Conservation (phyloP, 164 flowering plant genomes). For the Berberis vulgaris region DNA sequence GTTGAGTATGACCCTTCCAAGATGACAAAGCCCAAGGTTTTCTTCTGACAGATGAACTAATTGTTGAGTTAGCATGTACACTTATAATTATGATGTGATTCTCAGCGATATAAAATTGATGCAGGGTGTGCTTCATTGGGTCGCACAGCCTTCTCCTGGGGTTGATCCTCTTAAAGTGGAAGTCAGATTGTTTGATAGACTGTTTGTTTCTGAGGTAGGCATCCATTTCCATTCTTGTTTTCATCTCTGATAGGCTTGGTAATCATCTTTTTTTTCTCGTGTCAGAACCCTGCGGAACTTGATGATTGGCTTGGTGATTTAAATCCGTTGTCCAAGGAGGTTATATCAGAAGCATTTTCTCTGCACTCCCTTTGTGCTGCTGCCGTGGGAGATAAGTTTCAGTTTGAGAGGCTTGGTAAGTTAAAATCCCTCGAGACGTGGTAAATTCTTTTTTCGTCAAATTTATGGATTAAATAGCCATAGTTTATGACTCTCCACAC, state of each 20-base stretch:
- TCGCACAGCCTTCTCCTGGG: slow-evolving; percentile 75
- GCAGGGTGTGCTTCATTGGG: slow-evolving; percentile 98
- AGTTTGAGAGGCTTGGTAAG: slow-evolving; percentile 94
- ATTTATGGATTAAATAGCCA: not conserved
- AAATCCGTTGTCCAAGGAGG: slow-evolving; percentile 73
- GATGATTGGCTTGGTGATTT: slow-evolving; percentile 79
- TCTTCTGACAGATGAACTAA: not conserved
- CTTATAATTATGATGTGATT: not conserved
- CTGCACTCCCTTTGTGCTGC: slow-evolving; percentile 49
- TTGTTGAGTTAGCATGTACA: not conserved
- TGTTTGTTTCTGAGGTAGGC: slow-evolving; percentile 79
- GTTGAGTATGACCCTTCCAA: slow-evolving; percentile 89
- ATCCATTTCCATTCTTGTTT: not conserved
- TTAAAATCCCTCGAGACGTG: slow-evolving; percentile 3
- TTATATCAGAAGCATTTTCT: slow-evolving; percentile 63
- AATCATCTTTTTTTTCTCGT: slow-evolving; percentile 1
- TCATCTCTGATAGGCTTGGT: not conserved
- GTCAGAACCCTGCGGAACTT: slow-evolving; percentile 87
- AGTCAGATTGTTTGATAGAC: slow-evolving; percentile 81
- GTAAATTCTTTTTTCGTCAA: not conserved
- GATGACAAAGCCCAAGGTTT: slow-evolving; percentile 84
- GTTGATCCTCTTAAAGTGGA: slow-evolving; percentile 78
- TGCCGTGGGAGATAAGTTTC: slow-evolving; percentile 66
- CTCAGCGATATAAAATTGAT: slow-evolving; percentile 2
- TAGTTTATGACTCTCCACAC: not conserved